Conservation (phyloP, 2,329 filamentous ascomycete genomes). For the Pseudogymnoascus sp. region DNA sequence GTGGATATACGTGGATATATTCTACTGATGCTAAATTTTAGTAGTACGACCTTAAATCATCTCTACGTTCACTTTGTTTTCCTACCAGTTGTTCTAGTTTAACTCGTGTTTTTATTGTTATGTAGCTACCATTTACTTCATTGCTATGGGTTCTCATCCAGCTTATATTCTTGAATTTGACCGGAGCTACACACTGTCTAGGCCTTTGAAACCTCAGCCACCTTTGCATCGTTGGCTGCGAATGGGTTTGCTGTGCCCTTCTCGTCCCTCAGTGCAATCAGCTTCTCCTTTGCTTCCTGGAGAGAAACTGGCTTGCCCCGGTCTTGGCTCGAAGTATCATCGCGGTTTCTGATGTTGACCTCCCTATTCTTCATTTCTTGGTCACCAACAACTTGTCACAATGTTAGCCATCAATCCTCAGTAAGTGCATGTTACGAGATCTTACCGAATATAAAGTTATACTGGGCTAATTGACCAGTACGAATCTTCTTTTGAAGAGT, state of each 20-base stretch:
- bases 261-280: slow-evolving; percentile 47
- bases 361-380: slow-evolving; percentile 54
- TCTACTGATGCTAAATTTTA: slow-evolving; percentile 4
- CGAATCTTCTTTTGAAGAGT: slow-evolving; percentile 88
- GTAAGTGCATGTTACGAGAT: background rate
- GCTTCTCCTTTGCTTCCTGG: slow-evolving; percentile 51
- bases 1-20: background rate
- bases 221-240: slow-evolving; percentile 17
- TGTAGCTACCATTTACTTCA: slow-evolving; percentile 3
- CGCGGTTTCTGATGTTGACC: slow-evolving; percentile 59
- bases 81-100: background rate
- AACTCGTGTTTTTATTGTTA: background rate
- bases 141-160: background rate
- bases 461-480: slow-evolving; percentile 71
- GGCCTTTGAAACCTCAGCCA: background rate
- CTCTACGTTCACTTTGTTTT: background rate
- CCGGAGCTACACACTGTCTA: background rate
- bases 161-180: background rate
- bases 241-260: slow-evolving; percentile 34
- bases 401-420: background rate
- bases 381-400: slow-evolving; percentile 49
- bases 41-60: background rate
- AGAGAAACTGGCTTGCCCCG: slow-evolving; percentile 54
- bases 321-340: slow-evolving; percentile 56
- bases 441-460: slow-evolving; percentile 75